These are phyloP conservation scores for Marasmius fiardii DNA, from an alignment of 1,284 basidiomycete species.

Conservation along the genomic window DNA sequence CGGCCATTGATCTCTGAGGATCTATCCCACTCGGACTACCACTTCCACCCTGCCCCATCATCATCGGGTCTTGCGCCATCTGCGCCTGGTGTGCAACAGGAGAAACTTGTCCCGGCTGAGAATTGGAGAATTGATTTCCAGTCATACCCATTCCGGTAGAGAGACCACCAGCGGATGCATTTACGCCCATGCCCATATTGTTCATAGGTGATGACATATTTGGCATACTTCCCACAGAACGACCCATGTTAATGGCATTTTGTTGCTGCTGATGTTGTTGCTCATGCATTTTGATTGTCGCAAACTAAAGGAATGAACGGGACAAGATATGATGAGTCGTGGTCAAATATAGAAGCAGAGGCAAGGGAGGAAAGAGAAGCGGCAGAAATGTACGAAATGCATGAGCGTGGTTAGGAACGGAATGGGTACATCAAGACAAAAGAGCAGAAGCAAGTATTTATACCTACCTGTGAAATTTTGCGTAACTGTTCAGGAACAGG, in stretches of 20 bases:
- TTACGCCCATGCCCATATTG: slow-evolving; percentile 16
- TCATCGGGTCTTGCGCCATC: slow-evolving; percentile 11
- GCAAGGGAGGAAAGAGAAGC: slow-evolving; percentile 10
- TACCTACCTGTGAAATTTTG: slow-evolving; percentile 51
- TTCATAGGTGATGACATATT: slow-evolving; percentile 20
- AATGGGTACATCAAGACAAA: background rate
- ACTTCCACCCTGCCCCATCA: slow-evolving; percentile 6
- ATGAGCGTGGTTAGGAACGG: background rate
- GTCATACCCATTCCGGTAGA: background rate
- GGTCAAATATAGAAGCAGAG: slow-evolving; percentile 7
- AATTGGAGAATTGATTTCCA: slow-evolving; percentile 1
- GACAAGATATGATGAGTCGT: background rate
- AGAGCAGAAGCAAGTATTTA: slow-evolving; percentile 24
- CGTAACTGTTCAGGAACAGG: slow-evolving; percentile 55
- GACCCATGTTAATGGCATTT: slow-evolving; percentile 7
- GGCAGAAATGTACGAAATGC: slow-evolving; percentile 1
- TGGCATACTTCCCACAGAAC: background rate
- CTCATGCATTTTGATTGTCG: slow-evolving; percentile 1
- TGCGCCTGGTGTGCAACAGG: slow-evolving; percentile 10
- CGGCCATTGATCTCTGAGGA: slow-evolving; percentile 3
- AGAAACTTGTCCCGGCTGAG: slow-evolving; percentile 9
- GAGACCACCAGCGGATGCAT: background rate
- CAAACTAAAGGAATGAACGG: background rate
- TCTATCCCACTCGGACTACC: slow-evolving; percentile 3
- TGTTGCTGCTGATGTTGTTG: slow-evolving; percentile 23